Percentiles rank a stretch among this genome's conserved stretches.
Evolutionary conservation across 495 filamentous ascomycete species (phyloP).

Genomic region (Penicillium parvum): DNA sequence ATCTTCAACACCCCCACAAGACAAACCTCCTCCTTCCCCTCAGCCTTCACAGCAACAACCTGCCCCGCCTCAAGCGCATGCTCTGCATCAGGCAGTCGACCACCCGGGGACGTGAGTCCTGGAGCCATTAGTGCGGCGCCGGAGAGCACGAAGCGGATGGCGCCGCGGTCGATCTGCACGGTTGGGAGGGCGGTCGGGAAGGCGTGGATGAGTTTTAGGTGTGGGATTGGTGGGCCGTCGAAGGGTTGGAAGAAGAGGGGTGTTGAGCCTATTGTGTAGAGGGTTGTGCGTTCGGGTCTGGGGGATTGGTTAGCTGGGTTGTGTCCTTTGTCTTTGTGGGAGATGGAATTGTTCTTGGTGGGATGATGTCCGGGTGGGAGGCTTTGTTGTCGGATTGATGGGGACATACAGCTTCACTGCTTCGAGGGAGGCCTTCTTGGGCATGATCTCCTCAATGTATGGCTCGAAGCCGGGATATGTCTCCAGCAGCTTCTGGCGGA

Average conservation of each 20-base stretch:
- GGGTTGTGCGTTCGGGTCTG: conserved; percentile 76
- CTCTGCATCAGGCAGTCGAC: conserved; percentile 61
- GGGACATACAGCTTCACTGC: conserved; percentile 69
- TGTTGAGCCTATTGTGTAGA: conserved; percentile 73
- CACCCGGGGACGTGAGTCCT: conserved; percentile 78
- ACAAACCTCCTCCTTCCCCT: conserved; percentile 91
- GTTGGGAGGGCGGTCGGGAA: conserved; percentile 45
- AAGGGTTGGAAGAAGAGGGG: conserved; percentile 91
- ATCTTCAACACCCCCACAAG: conserved; percentile 80
- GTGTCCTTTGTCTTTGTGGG: neutral
- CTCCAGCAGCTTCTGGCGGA: conserved; percentile 74
- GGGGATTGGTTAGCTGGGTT: neutral
- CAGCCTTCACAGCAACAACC: conserved; percentile 82
- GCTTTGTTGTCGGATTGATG: neutral
- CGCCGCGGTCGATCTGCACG: conserved; percentile 81
- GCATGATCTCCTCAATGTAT: conserved; percentile 89
- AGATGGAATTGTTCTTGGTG: neutral
- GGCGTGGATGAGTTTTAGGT: conserved; percentile 70
- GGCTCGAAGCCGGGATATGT: conserved; percentile 84
- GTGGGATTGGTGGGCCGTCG: conserved; percentile 72
- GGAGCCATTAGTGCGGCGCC: conserved; percentile 95
- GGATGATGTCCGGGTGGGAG: neutral
- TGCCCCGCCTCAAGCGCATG: conserved; percentile 62
- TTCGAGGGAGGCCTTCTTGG: conserved; percentile 92
- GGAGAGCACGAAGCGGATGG: conserved; percentile 91